Percentiles rank a stretch among this genome's conserved stretches.
Evolutionary conservation across 306 rosid species (phyloP).

Genomic region (Sesbania bispinosa): DNA sequence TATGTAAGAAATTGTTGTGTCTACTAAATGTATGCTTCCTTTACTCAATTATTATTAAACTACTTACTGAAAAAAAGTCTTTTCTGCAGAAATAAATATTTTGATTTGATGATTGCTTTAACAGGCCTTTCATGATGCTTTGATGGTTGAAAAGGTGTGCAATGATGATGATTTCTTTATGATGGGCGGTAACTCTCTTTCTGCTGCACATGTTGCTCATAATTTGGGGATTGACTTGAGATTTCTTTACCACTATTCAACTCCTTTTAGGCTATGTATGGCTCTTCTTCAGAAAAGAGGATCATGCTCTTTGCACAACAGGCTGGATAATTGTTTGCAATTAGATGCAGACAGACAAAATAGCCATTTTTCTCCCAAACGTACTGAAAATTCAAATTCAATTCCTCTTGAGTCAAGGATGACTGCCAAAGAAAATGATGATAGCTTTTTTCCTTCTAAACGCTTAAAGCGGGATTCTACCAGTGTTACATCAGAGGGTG

Average conservation of each 20-base stretch:
- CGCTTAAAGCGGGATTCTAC: conserved; percentile 38
- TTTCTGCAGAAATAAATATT: conserved; percentile 1
- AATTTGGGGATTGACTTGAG: conserved; percentile 75
- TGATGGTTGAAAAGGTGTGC: conserved; percentile 61
- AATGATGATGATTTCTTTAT: conserved; percentile 72
- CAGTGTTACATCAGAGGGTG: conserved; percentile 29
- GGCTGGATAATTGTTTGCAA: conserved; percentile 38
- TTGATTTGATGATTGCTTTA: conserved; percentile 19
- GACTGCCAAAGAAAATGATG: conserved; percentile 28
- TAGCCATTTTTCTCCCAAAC: conserved; percentile 22
- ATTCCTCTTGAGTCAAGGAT: conserved; percentile 28
- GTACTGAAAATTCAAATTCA: conserved; percentile 35
- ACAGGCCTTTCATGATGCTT: conserved; percentile 67
- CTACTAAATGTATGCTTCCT: neutral
- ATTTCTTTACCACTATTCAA: conserved; percentile 58
- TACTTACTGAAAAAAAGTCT: neutral
- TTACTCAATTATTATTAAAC: neutral
- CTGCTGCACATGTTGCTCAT: conserved; percentile 86
- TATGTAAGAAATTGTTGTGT: neutral
- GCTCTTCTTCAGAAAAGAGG: conserved; percentile 61
- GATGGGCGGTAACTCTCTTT: conserved; percentile 84
- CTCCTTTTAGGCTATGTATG: conserved; percentile 62
- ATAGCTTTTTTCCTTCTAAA: conserved; percentile 39
- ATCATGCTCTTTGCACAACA: conserved; percentile 34
- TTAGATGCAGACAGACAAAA: conserved; percentile 22